Conservation (phyloP, 352 stramenopile genomes). For the Phytophthora citrophthora region DNA sequence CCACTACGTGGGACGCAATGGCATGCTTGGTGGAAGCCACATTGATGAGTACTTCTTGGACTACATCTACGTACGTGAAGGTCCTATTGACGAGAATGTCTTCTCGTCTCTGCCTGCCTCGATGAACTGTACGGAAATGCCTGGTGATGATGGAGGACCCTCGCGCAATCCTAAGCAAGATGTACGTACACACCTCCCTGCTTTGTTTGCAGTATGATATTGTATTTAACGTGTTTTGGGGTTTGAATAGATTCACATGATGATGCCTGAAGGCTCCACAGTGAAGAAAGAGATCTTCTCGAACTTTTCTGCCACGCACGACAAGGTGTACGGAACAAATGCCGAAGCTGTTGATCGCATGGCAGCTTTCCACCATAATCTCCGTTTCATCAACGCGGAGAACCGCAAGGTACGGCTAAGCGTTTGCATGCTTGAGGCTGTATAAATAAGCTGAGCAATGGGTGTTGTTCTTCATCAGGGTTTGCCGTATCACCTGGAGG, state of each 20-base stretch:
- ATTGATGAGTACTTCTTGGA: conserved; percentile 92
- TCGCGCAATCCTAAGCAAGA: conserved; percentile 66
- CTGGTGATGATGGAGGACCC: conserved; percentile 49
- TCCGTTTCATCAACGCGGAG: conserved; percentile 86
- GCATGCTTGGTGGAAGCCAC: conserved; percentile 86
- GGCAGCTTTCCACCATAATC: conserved; percentile 81
- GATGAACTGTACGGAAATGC: conserved; percentile 86
- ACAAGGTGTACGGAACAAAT: conserved; percentile 63
- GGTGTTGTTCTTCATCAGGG: conserved; percentile 37
- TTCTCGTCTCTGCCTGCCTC: conserved; percentile 71
- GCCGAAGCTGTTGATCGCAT: conserved; percentile 58
- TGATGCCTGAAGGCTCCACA: conserved; percentile 72
- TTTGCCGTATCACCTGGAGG: conserved; percentile 72
- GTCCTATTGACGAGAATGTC: conserved; percentile 65
- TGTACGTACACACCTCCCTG: conserved; percentile 40
- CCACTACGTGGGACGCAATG: conserved; percentile 88
- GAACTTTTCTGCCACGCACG: conserved; percentile 63
- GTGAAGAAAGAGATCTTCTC: conserved; percentile 73
- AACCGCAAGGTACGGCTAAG: conserved; percentile 68
- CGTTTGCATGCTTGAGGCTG: too few relatives aligned
- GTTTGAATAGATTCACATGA: conserved; percentile 72
- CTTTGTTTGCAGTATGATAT: background rate
- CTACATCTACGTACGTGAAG: conserved; percentile 87
- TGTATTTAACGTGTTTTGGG: conserved; percentile 10
- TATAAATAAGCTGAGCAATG: too few relatives aligned